A percentile compares a stretch with the other conserved stretches of the same genome.
Evolutionary conservation across 2,329 filamentous ascomycete genomes (phyloP).

Genomic region (Emergomyces orientalis): DNA sequence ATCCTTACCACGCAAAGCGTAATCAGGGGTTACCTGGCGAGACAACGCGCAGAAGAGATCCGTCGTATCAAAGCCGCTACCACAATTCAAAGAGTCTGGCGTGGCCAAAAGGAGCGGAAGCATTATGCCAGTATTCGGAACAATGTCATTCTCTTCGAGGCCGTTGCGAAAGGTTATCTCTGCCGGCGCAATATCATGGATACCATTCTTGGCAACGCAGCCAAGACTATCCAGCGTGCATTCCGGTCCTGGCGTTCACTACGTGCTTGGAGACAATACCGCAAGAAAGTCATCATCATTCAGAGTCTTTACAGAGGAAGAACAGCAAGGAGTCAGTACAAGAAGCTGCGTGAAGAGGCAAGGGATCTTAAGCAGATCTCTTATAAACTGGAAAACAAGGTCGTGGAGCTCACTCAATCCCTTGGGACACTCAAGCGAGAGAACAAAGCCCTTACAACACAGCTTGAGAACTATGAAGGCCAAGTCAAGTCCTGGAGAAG

Average conservation of each 20-base stretch:
- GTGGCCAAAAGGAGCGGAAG: slow-evolving; percentile 81
- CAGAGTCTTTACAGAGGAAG: slow-evolving; percentile 91
- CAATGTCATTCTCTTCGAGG: slow-evolving; percentile 81
- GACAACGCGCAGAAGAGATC: slow-evolving; percentile 68
- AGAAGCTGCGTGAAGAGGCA: slow-evolving; percentile 84
- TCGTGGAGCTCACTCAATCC: slow-evolving; percentile 92
- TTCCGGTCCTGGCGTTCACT: slow-evolving; percentile 77
- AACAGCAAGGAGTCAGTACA: slow-evolving; percentile 72
- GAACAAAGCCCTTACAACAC: slow-evolving; percentile 79
- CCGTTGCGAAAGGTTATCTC: slow-evolving; percentile 82
- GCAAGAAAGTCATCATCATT: slow-evolving; percentile 77
- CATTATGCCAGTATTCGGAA: slow-evolving; percentile 66
- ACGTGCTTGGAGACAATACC: slow-evolving; percentile 75
- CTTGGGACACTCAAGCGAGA: slow-evolving; percentile 85
- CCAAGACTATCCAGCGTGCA: slow-evolving; percentile 76
- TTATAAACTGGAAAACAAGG: slow-evolving; percentile 99
- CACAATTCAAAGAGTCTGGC: slow-evolving; percentile 91
- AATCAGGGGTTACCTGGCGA: slow-evolving; percentile 66
- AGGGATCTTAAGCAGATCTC: slow-evolving; percentile 98
- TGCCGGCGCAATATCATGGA: slow-evolving; percentile 88
- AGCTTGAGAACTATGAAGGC: slow-evolving; percentile 90
- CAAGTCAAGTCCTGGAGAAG: slow-evolving; percentile 96
- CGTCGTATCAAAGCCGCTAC: slow-evolving; percentile 80
- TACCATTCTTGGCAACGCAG: slow-evolving; percentile 85
- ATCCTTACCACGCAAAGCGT: slow-evolving; percentile 73